These are phyloP conservation scores for Quercus glauca DNA, from an alignment of 306 rosid genomes.

Conservation along the genomic window DNA sequence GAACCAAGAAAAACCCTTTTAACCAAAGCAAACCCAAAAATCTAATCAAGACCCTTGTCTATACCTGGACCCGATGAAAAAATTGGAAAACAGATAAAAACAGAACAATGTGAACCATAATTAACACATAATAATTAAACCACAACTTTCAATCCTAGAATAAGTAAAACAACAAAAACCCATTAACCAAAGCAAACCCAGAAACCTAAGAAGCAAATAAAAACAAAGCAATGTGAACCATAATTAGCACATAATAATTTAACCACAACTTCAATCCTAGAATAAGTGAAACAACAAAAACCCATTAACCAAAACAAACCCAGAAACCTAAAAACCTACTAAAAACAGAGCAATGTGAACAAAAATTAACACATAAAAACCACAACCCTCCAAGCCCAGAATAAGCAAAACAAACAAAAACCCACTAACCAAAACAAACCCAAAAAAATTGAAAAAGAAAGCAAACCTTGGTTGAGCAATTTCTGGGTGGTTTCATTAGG, in stretches of 20 bases:
- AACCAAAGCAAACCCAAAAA: too few relatives aligned
- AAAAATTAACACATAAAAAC: neutral
- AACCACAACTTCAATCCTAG: neutral
- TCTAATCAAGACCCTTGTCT: too few relatives aligned
- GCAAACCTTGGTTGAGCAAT: constrained; percentile 88
- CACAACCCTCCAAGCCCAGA: neutral
- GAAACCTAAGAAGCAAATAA: neutral
- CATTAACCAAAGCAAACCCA: neutral
- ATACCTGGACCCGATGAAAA: too few relatives aligned
- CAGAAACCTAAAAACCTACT: neutral
- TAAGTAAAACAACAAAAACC: neutral
- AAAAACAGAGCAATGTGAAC: neutral
- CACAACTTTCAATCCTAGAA: neutral
- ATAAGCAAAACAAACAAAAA: neutral
- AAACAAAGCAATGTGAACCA: neutral
- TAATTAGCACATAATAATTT: neutral
- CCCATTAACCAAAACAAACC: neutral
- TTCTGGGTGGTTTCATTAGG: constrained; percentile 98
- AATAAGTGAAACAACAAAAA: neutral
- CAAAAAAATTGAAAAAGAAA: neutral
- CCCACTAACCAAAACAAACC: constrained; percentile 17
- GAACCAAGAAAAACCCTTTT: too few relatives aligned
- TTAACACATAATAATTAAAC: too few relatives aligned
- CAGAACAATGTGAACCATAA: too few relatives aligned
- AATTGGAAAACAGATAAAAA: too few relatives aligned